Base-by-base conservation (phyloP, 768 basidiomycete genomes). In the Serpula lacrymans region DNA sequence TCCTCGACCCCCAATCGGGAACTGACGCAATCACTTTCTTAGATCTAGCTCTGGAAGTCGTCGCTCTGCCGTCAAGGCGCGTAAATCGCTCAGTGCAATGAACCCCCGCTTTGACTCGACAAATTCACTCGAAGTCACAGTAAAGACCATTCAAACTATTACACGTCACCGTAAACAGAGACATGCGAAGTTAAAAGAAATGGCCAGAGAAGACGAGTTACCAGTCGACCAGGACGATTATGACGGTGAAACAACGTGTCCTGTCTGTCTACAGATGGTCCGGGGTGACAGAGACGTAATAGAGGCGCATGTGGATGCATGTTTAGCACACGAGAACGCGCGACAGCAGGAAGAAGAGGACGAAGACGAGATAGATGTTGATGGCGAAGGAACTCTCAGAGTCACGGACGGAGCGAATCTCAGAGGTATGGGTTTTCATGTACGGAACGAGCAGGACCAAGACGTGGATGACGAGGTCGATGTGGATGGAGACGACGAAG, bases 401-500 rank as follows among this genome's bases (percentile, higher is more conserved):
- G 42, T 31, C 20, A 43, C 26, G 43, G 16, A 13, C 20, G 25
- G 35, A 25, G 26, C 23, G 32, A 37, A 27, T 28, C 33, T 45
- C n/a, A 18, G 46, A 82, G 86, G 84, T 10, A 75, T 78, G 6
- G 88, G 88, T n/a, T 87, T 89, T 55, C 71, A 78, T 42, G 71
- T 78, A 7, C 79, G 84, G 28, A 67, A 77, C 45, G 64, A 63
- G 18, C 58, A 69, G n/a, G 67, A 72, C 13, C 64, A 71, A 44
- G 86, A 88, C 43, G 72, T 85, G 2, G 88, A 91, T 22, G 87
- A 84, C 13, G 88, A 88, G 33, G 69, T 90, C 8, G 88, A 91
- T 42, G 67, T 89, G 8, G 88, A 88, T 42, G 87, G 88, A 3
- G 84, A 85, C 41, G 87, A 88, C 53, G 71, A 79, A 40, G 72